Evolutionary conservation across 129 eudicot genomes (phyloP).

Genomic region (Centaurea solstitialis): DNA sequence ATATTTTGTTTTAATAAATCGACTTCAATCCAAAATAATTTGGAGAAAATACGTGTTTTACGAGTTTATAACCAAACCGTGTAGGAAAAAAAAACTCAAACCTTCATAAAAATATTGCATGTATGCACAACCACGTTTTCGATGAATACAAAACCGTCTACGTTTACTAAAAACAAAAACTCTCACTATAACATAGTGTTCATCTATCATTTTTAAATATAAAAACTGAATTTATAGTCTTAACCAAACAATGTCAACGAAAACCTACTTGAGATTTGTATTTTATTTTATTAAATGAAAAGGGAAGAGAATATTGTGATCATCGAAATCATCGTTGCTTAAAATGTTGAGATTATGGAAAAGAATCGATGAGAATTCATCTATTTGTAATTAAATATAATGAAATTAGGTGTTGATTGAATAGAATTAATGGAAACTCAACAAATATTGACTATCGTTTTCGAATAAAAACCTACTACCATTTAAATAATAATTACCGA

Average conservation of each 20-base stretch:
- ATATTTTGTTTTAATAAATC: no score
- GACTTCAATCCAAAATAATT: no score
- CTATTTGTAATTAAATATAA: slow-evolving; percentile 7
- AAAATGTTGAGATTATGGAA: slow-evolving; percentile 23
- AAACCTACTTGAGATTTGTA: not conserved
- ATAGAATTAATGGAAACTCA: slow-evolving; percentile 16
- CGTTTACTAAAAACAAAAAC: not conserved
- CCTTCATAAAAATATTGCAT: no score
- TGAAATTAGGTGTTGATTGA: slow-evolving; percentile 35
- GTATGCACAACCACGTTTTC: not conserved
- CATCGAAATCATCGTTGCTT: slow-evolving; percentile 23
- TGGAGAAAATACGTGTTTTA: no score
- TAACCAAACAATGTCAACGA: not conserved
- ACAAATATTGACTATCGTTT: slow-evolving; percentile 49
- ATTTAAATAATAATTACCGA: slow-evolving; percentile 6
- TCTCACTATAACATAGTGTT: not conserved
- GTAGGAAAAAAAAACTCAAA: no score
- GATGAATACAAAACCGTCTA: not conserved
- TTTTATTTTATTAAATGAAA: not conserved
- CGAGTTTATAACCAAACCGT: no score
- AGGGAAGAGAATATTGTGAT: not conserved
- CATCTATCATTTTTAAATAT: not conserved
- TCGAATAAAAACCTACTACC: slow-evolving; percentile 53
- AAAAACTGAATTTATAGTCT: not conserved
- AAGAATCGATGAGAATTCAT: slow-evolving; percentile 26